A percentile compares a stretch with the other conserved stretches of the same genome.
Evolutionary conservation across 2,329 filamentous ascomycete genomes (phyloP).

Genomic region (Aspergillus uvarum): DNA sequence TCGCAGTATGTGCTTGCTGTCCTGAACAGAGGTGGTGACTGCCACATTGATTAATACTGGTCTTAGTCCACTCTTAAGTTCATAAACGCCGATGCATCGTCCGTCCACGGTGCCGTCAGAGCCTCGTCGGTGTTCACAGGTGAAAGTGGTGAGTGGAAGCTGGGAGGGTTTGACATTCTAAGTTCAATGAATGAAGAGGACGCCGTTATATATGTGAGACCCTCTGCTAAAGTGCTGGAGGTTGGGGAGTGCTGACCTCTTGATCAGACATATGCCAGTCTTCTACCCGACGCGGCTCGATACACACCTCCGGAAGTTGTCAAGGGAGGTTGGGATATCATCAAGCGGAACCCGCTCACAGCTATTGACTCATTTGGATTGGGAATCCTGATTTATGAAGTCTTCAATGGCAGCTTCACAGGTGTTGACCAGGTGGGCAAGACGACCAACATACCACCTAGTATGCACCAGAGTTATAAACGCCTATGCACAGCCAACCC

Average conservation of each 20-base stretch:
- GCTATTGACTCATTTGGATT: slow-evolving; percentile 87
- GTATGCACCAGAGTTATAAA: slow-evolving; percentile 90
- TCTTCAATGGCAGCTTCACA: slow-evolving; percentile 81
- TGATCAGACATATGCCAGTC: slow-evolving; percentile 73
- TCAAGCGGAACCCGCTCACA: slow-evolving; percentile 77
- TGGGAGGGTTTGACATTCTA: slow-evolving; percentile 88
- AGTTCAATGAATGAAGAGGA: slow-evolving; percentile 97
- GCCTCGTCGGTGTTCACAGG: slow-evolving; percentile 87
- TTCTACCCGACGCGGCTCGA: slow-evolving; percentile 78
- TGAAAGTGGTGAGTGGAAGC: slow-evolving; percentile 96
- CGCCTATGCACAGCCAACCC: slow-evolving; percentile 84
- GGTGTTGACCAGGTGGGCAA: slow-evolving; percentile 78
- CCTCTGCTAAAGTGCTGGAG: neutral
- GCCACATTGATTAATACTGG: neutral
- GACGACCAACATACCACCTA: slow-evolving; percentile 79
- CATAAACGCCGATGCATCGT: slow-evolving; percentile 88
- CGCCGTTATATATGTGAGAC: slow-evolving; percentile 76
- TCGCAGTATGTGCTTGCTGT: slow-evolving; percentile 61
- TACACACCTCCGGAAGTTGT: slow-evolving; percentile 87
- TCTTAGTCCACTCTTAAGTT: slow-evolving; percentile 84
- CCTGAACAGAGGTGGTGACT: neutral
- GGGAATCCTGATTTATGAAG: slow-evolving; percentile 81
- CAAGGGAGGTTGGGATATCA: slow-evolving; percentile 84
- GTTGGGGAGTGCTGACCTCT: slow-evolving; percentile 16
- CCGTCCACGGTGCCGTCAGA: slow-evolving; percentile 83